These are phyloP conservation scores for Xylogone sp. DNA, from an alignment of 2,329 filamentous ascomycete species.

Conservation along the genomic window DNA sequence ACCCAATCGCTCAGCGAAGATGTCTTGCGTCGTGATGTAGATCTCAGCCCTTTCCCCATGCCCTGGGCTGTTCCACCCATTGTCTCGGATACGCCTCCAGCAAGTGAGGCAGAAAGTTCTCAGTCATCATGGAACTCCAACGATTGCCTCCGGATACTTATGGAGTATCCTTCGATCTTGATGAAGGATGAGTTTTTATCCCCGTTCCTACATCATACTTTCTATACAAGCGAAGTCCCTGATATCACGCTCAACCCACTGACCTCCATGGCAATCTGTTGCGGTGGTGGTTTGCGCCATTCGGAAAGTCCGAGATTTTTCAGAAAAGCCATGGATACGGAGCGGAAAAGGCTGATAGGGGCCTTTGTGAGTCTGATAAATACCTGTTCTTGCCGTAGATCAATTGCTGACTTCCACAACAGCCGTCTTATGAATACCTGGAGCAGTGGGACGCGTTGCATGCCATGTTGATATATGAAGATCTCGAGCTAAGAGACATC, in stretches of 20 bases:
- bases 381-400: neutral
- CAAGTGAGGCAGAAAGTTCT: neutral
- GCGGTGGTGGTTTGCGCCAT: constrained; percentile 12
- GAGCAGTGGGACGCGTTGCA: constrained; percentile 17
- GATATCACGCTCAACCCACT: constrained; percentile 16
- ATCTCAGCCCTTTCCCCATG: neutral
- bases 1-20: no score
- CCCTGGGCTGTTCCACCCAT: neutral
- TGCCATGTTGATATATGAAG: constrained; percentile 22
- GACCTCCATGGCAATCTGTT: constrained; percentile 21
- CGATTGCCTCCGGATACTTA: constrained; percentile 6
- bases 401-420: neutral
- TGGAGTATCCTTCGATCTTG: constrained; percentile 16
- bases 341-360: constrained; percentile 17
- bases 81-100: neutral
- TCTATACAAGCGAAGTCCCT: constrained; percentile 16
- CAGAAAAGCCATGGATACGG: constrained; percentile 15
- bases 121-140: neutral
- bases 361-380: constrained; percentile 5
- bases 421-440: constrained; percentile 9
- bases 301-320: constrained; percentile 13
- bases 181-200: constrained; percentile 12
- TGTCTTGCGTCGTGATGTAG: no score
- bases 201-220: constrained; percentile 15
- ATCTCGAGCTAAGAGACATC: constrained; percentile 12